Conservation (phyloP, 495 filamentous ascomycete species). For the Aspergillus sclerotiicarbonarius region DNA sequence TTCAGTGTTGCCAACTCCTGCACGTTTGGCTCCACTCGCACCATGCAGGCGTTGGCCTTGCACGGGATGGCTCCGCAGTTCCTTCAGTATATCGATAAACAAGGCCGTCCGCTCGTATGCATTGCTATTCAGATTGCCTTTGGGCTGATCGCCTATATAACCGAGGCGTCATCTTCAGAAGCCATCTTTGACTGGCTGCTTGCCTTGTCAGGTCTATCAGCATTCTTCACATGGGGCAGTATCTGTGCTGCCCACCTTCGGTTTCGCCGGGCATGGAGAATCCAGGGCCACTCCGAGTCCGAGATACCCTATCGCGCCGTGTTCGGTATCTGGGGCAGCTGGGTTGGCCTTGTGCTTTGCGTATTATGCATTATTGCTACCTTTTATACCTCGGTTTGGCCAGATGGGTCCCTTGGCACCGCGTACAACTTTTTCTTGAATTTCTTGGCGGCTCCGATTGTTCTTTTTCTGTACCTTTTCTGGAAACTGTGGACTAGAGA, state of each 20-base stretch:
- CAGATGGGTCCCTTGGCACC: too few species aligned
- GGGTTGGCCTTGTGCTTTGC: conserved; percentile 55
- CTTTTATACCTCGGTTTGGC: too few species aligned
- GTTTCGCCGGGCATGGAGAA: conserved; percentile 60
- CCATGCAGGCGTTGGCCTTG: conserved; percentile 58
- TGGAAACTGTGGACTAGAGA: too few species aligned
- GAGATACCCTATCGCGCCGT: conserved; percentile 70
- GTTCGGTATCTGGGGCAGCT: conserved; percentile 67
- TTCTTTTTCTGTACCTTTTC: too few species aligned
- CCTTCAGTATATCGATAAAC: conserved; percentile 45
- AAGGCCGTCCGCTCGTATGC: conserved; percentile 50
- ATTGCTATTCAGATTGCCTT: conserved; percentile 46
- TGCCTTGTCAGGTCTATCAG: conserved; percentile 61
- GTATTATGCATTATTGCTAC: too few species aligned
- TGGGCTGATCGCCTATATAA: conserved; percentile 51
- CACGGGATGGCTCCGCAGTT: conserved; percentile 58
- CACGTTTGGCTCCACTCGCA: conserved; percentile 68
- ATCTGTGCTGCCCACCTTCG: conserved; percentile 73
- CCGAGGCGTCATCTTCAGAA: conserved; percentile 35
- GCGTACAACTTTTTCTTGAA: too few species aligned
- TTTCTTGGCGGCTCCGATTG: too few species aligned
- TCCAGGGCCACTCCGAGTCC: conserved; percentile 57
- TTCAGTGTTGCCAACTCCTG: conserved; percentile 73
- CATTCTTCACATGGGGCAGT: conserved; percentile 70
- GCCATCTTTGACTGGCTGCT: conserved; percentile 62